Percentiles rank a stretch among this genome's conserved stretches.
Conservation (phyloP, 2,329 filamentous ascomycete species). For the Penicillium sumatraense region DNA sequence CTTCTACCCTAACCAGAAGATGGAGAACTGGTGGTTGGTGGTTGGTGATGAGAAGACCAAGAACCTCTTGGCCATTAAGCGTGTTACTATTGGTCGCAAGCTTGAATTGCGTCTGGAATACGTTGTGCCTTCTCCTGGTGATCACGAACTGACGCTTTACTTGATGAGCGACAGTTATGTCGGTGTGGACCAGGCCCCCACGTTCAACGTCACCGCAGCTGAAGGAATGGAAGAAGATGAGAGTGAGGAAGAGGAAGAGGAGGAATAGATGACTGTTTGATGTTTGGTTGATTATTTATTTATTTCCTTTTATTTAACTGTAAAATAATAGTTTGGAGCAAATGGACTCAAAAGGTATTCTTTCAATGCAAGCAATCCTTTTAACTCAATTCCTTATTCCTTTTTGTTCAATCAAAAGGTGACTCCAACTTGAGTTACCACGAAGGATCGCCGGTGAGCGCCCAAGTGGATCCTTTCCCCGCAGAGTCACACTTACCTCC, state of each 20-base stretch:
- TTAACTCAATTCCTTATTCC: not conserved
- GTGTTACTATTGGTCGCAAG: constrained; percentile 81
- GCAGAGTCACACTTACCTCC: constrained; percentile 18
- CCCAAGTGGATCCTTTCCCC: constrained; percentile 12
- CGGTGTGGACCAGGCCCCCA: constrained; percentile 93
- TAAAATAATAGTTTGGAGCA: constrained; percentile 23
- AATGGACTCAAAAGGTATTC: constrained; percentile 19
- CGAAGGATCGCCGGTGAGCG: not conserved
- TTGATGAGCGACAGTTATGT: constrained; percentile 98
- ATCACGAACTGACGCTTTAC: constrained; percentile 87
- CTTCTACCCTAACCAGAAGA: constrained; percentile 89
- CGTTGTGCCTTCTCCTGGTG: constrained; percentile 81
- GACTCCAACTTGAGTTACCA: not conserved
- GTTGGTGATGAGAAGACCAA: constrained; percentile 91
- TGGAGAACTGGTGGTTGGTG: constrained; percentile 98
- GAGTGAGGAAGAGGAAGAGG: constrained; percentile 82
- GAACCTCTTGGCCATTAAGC: constrained; percentile 88
- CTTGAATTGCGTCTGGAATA: constrained; percentile 84
- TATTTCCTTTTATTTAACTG: constrained; percentile 17
- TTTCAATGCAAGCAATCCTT: not conserved
- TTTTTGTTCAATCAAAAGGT: too few relatives aligned
- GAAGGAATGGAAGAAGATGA: constrained; percentile 96
- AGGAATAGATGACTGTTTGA: constrained; percentile 49
- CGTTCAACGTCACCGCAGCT: constrained; percentile 80
- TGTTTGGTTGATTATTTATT: too few relatives aligned